Conservation (phyloP, 306 rosid species). For the Cajanus cajan region DNA sequence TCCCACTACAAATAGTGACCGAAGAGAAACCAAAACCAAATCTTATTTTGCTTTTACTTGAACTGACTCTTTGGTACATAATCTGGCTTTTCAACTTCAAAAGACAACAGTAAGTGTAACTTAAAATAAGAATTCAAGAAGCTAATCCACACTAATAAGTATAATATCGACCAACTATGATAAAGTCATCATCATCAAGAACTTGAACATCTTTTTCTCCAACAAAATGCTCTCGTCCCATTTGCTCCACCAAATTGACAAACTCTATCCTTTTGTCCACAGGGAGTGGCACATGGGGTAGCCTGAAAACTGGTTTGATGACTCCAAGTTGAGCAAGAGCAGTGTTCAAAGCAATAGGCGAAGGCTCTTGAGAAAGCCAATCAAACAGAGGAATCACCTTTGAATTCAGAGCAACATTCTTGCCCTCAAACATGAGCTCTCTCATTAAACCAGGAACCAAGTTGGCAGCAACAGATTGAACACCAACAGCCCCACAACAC, state of each 20-base stretch:
- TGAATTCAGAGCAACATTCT: conserved; percentile 52
- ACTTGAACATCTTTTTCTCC: conserved; percentile 67
- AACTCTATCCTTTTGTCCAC: conserved; percentile 73
- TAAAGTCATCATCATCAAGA: conserved; percentile 57
- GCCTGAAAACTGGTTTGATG: conserved; percentile 85
- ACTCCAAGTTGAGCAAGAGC: conserved; percentile 94
- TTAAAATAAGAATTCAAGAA: neutral
- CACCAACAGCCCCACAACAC: conserved; percentile 78
- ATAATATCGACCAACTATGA: conserved; percentile 22
- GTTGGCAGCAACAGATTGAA: conserved; percentile 66
- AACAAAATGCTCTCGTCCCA: conserved; percentile 75
- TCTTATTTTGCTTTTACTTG: neutral
- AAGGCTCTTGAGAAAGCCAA: conserved; percentile 75
- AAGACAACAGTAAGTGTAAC: neutral
- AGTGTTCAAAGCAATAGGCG: conserved; percentile 66
- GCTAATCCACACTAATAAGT: neutral
- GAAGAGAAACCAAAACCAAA: neutral
- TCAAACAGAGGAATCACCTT: conserved; percentile 66
- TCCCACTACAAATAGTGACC: neutral
- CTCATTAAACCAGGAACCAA: conserved; percentile 72
- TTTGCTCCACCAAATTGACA: conserved; percentile 64
- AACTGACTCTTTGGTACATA: neutral
- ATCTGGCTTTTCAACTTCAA: neutral
- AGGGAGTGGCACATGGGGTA: conserved; percentile 81
- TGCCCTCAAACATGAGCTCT: conserved; percentile 61